Conservation (phyloP, 2,329 filamentous ascomycete genomes). For the Fusarium gaditjirri region DNA sequence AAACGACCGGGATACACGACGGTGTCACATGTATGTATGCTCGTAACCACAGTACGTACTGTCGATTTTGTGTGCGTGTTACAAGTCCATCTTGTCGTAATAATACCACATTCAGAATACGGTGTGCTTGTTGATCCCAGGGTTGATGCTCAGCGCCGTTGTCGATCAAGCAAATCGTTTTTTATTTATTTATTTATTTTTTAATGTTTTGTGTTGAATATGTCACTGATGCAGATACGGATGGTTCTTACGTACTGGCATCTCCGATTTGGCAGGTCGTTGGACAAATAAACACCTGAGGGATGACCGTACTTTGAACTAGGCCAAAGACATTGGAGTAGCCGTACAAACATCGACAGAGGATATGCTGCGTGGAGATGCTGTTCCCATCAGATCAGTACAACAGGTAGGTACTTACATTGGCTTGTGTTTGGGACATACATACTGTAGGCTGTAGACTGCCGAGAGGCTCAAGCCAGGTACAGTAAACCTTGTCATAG, state of each 20-base stretch:
- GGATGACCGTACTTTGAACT: background rate
- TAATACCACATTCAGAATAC: constrained; percentile 1
- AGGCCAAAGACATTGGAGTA: background rate
- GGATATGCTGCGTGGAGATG: background rate
- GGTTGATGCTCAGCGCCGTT: constrained; percentile 13
- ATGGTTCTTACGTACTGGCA: constrained; percentile 14
- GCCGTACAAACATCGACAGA: background rate
- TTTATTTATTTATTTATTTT: background rate
- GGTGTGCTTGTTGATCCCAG: constrained; percentile 22
- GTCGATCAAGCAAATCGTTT: constrained; percentile 27
- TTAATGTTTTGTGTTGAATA: constrained; percentile 10
- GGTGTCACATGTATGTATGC: constrained; percentile 24
- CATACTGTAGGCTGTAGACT: constrained; percentile 10
- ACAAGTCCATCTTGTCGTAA: background rate
- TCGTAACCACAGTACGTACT: background rate
- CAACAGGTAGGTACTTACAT: background rate
- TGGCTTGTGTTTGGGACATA: background rate
- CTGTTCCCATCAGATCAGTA: background rate
- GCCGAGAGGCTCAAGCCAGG: constrained; percentile 15
- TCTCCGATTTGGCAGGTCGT: constrained; percentile 19
- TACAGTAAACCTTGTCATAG: constrained; percentile 8
- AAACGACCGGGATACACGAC: constrained; percentile 14
- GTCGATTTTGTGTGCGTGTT: background rate
- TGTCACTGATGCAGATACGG: constrained; percentile 10
- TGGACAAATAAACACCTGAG: constrained; percentile 1